Evolutionary conservation across 805 yeast species (phyloP), one percentile per base, ranked within the genome.

Genomic region (Cyberlindnera sargentensis): DNA sequence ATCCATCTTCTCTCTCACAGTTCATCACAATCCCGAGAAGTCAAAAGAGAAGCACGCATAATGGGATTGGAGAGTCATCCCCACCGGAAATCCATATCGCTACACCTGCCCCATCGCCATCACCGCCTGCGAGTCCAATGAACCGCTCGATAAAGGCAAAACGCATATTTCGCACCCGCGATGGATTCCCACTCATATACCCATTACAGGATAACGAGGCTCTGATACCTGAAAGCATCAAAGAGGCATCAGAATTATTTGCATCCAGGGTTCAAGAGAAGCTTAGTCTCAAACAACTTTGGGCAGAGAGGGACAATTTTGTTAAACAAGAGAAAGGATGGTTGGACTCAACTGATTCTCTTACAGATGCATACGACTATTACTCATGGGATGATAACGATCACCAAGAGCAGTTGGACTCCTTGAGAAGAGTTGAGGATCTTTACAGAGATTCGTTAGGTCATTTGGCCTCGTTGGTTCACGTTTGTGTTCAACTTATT

Each of bases 61-160:
- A 69, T 4, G 66, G 70, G 39, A 63, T 70, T 9, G 66, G 70
- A 32, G 59, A 76, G 24, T 82, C 82, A 1, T 64, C 73, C 0
- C 65, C 73, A 0, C 80, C 78, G 34, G 64, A 75, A 0, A 66
- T 82, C 5, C 90, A 84, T 58, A 73, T 88, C 8, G 90, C 96
- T 0, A 87, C 96, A 0, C 96, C 95, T 0, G 84, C 84, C 1
- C 93, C 95, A 3, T 85, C 95, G 0, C 95, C 95, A 1, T 81
- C 84, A 0, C 44, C 47, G 4, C 46, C 49, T 3, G 25, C 72
- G 15, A 70, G 78, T 2, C 84, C 85, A 4, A 41, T 63, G 15
- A 36, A 57, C 30, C 61, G 62, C 27, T 50, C 56, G 38, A 30
- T 47, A 11, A 77, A 72, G 51, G 65, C 72, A 7, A 64, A 81